Percentiles rank a stretch among this genome's conserved stretches.
phyloP scores from a whole-genome alignment of 2,329 filamentous ascomycete species.

The Arthrinium puccinioides region DNA sequence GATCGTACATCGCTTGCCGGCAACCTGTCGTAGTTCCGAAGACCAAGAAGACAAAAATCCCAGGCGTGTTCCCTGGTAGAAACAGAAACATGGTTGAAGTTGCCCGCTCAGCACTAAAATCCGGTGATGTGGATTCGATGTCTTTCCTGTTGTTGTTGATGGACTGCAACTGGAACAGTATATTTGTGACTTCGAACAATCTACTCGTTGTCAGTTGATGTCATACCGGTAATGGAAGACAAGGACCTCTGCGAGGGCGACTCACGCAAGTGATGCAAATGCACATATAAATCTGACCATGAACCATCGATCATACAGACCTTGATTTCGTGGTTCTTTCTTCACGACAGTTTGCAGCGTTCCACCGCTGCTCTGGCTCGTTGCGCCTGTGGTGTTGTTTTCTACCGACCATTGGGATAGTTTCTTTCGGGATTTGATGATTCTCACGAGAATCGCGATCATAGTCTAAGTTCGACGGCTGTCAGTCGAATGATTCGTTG shows the following conservation, averaged over 20 bases:
- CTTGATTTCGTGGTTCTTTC: constrained; percentile 4
- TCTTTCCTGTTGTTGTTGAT: constrained; percentile 11
- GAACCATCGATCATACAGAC: constrained; percentile 19
- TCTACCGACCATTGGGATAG: constrained; percentile 15
- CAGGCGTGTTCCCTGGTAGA: constrained; percentile 10
- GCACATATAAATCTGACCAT: constrained; percentile 19
- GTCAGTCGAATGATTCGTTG: too few relatives aligned
- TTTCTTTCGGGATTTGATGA: constrained; percentile 14
- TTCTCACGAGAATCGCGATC: constrained; percentile 14
- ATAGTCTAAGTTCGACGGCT: too few relatives aligned
- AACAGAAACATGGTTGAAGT: constrained; percentile 8
- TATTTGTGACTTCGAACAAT: constrained; percentile 18
- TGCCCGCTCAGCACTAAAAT: constrained; percentile 8
- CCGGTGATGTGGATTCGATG: constrained; percentile 2
- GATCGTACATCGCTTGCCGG: constrained; percentile 7
- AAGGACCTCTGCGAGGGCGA: background rate
- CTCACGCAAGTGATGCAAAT: constrained; percentile 14
- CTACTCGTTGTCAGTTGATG: constrained; percentile 3
- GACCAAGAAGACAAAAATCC: constrained; percentile 10
- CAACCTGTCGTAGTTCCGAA: constrained; percentile 12
- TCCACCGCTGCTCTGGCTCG: background rate
- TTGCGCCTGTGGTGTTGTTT: background rate
- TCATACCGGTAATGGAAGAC: background rate
- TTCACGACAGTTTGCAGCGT: too few relatives aligned
- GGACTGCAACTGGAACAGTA: constrained; percentile 16